Conservation (phyloP, 2,329 filamentous ascomycete species). For the Colletotrichum aenigma region DNA sequence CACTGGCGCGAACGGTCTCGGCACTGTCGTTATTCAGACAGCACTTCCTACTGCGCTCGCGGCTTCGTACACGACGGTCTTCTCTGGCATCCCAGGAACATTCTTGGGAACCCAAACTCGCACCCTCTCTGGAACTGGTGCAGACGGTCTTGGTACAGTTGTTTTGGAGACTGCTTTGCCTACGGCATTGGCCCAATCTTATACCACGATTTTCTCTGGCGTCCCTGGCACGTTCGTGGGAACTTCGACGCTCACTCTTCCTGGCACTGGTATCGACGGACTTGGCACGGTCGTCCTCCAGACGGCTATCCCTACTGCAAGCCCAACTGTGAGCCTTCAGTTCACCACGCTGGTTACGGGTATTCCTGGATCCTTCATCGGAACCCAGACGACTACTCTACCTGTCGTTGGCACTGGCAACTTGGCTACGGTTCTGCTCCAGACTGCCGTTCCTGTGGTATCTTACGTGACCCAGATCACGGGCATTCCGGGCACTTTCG, state of each 20-base stretch:
- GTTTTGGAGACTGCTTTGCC: background rate
- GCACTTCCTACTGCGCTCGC: background rate
- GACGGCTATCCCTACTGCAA: background rate
- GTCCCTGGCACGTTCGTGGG: background rate
- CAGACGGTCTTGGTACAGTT: background rate
- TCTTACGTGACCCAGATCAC: background rate
- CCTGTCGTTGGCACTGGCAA: background rate
- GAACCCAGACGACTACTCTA: background rate
- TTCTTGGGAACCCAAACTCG: background rate
- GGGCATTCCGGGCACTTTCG: background rate
- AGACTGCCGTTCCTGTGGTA: background rate
- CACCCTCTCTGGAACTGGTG: background rate
- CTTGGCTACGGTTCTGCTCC: background rate
- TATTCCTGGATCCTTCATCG: background rate
- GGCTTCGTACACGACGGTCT: background rate
- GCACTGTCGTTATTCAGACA: background rate
- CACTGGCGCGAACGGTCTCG: background rate
- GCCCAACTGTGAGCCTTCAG: background rate
- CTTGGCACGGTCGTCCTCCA: constrained; percentile 3
- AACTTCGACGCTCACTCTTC: background rate
- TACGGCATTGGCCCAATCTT: background rate
- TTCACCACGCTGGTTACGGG: background rate
- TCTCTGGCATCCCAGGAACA: background rate
- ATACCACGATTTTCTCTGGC: background rate
- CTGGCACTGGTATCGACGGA: background rate